These are phyloP conservation scores for Penicillium taxi DNA, from an alignment of 495 filamentous ascomycete genomes.

Conservation along the genomic window DNA sequence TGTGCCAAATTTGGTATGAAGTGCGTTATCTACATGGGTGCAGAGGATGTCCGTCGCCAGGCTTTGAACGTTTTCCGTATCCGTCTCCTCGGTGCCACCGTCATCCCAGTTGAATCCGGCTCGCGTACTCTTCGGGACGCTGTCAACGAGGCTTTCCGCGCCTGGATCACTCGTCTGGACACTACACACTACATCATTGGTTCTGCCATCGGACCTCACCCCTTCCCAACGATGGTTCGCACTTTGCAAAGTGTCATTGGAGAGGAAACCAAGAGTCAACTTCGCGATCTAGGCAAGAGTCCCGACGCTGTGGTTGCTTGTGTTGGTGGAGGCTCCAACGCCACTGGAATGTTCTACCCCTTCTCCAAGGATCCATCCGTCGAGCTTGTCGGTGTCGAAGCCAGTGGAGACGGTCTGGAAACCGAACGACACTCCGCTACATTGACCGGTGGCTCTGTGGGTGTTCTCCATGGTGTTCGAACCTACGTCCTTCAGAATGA, in stretches of 20 bases:
- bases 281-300: conserved; percentile 75
- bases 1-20: conserved; percentile 95
- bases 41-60: conserved; percentile 90
- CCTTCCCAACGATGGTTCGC: conserved; percentile 92
- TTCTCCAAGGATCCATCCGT: conserved; percentile 80
- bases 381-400: conserved; percentile 75
- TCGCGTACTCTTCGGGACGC: conserved; percentile 81
- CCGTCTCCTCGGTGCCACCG: conserved; percentile 81
- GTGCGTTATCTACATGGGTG: conserved; percentile 95
- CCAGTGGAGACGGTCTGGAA: conserved; percentile 58
- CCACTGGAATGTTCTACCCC: conserved; percentile 92
- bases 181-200: conserved; percentile 98
- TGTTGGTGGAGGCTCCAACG: conserved; percentile 88
- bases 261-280: conserved; percentile 84
- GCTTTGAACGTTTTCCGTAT: conserved; percentile 95
- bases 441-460: conserved; percentile 72
- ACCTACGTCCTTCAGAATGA: conserved; percentile 88
- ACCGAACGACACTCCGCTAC: conserved; percentile 77
- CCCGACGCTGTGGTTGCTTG: conserved; percentile 95
- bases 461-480: conserved; percentile 86
- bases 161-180: conserved; percentile 79
- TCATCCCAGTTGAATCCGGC: conserved; percentile 83
- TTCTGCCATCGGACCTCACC: conserved; percentile 90
- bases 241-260: conserved; percentile 96
- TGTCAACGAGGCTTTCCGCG: conserved; percentile 86